Evolutionary conservation across 257 asterid genomes (phyloP).

Genomic region (Plantago elongata): DNA sequence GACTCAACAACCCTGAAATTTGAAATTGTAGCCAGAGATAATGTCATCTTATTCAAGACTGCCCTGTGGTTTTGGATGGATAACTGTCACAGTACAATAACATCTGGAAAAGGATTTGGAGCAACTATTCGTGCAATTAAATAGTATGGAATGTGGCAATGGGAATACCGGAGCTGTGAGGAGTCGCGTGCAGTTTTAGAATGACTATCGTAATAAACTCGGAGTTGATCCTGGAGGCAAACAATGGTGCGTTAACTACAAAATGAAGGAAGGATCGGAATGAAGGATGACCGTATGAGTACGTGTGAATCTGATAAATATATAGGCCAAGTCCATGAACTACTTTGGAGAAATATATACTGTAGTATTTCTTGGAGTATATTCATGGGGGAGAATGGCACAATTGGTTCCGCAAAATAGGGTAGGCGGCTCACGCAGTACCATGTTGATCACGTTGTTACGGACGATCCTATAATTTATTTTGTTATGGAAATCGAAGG

Average conservation of each 20-base stretch:
- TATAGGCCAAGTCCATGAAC: too few relatives aligned
- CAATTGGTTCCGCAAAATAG: too few relatives aligned
- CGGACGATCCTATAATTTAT: too few relatives aligned
- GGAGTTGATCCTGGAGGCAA: conserved; percentile 42
- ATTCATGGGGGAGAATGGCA: too few relatives aligned
- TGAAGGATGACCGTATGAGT: too few relatives aligned
- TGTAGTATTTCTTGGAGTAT: too few relatives aligned
- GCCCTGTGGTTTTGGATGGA: conserved; percentile 14
- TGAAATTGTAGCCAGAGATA: conserved; percentile 31
- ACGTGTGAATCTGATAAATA: too few relatives aligned
- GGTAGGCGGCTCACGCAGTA: too few relatives aligned
- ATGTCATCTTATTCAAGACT: conserved; percentile 37
- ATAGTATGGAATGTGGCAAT: conserved; percentile 44
- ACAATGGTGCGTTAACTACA: conserved; percentile 27
- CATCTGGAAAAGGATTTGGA: conserved; percentile 42
- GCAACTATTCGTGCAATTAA: conserved; percentile 44
- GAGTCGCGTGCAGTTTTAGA: conserved; percentile 34
- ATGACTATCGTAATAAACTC: conserved; percentile 28
- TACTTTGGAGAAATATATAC: too few relatives aligned
- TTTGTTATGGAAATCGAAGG: too few relatives aligned
- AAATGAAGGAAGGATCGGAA: too few relatives aligned
- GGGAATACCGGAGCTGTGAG: conserved; percentile 20
- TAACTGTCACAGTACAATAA: conserved; percentile 35
- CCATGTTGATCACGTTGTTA: too few relatives aligned
- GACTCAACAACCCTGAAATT: conserved; percentile 29